A percentile compares a stretch with the other conserved stretches of the same genome.
Evolutionary conservation across 2,329 filamentous ascomycete genomes (phyloP).

Genomic region (Fusarium luffae): DNA sequence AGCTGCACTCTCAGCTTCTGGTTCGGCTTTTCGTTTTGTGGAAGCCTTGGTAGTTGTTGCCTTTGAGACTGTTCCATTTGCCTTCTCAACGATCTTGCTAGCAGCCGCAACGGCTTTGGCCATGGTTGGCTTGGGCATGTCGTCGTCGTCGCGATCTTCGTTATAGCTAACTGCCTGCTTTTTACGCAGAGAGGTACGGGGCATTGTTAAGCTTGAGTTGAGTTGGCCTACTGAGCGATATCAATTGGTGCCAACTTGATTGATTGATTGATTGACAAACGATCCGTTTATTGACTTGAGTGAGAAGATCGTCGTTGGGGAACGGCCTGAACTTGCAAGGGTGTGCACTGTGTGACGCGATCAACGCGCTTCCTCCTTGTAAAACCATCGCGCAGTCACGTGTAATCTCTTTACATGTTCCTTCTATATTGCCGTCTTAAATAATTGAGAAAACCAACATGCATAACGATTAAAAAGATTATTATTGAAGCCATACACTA

Average conservation of each 20-base stretch:
- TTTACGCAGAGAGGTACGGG: constrained; percentile 51
- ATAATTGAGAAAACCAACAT: not conserved
- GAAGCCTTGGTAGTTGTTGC: constrained; percentile 35
- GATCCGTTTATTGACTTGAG: not conserved
- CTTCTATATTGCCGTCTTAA: not conserved
- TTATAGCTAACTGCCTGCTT: constrained; percentile 49
- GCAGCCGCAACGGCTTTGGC: constrained; percentile 34
- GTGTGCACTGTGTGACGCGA: constrained; percentile 32
- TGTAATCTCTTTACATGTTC: constrained; percentile 7
- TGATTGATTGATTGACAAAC: not conserved
- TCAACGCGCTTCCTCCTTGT: constrained; percentile 33
- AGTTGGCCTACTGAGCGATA: not conserved
- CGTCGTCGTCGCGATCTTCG: constrained; percentile 43
- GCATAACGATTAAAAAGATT: not conserved
- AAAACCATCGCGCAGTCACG: constrained; percentile 40
- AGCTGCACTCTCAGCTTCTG: constrained; percentile 42
- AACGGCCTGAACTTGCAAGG: not conserved
- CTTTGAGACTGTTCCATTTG: constrained; percentile 42
- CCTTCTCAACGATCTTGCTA: constrained; percentile 45
- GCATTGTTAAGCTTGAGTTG: constrained; percentile 44
- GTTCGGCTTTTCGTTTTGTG: constrained; percentile 50
- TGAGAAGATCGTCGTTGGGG: not conserved
- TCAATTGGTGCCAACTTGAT: not conserved
- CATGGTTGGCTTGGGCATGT: constrained; percentile 24
- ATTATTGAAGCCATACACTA: not conserved